phyloP scores from a whole-genome alignment of 176 grass and related monocot species.

The Typha latifolia region DNA sequence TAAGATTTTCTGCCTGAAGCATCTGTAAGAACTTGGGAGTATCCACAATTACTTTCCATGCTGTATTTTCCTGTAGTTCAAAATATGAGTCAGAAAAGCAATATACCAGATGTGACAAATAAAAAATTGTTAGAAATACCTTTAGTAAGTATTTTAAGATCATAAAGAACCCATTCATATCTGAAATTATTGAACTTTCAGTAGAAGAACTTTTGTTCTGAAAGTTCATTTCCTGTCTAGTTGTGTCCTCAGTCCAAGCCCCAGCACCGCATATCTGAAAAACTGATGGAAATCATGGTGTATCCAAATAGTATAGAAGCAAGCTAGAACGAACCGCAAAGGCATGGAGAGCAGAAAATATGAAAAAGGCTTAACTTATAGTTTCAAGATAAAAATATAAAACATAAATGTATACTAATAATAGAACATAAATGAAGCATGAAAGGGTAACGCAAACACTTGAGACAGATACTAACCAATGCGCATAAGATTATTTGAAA shows the following conservation, averaged over 20 bases:
- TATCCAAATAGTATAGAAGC: neutral
- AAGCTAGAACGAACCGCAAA: neutral
- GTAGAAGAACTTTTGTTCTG: neutral
- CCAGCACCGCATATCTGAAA: constrained; percentile 5
- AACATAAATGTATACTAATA: too few relatives aligned
- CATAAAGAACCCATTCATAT: neutral
- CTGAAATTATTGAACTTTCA: neutral
- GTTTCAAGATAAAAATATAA: too few relatives aligned
- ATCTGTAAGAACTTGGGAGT: neutral
- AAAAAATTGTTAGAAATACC: too few relatives aligned
- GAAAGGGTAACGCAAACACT: too few relatives aligned
- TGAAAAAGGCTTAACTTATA: too few relatives aligned
- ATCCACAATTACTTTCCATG: neutral
- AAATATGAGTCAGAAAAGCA: neutral
- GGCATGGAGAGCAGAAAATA: neutral
- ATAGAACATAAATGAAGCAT: too few relatives aligned
- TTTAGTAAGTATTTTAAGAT: too few relatives aligned
- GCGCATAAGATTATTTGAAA: too few relatives aligned
- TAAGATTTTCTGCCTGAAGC: neutral
- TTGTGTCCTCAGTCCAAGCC: neutral
- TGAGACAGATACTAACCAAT: too few relatives aligned
- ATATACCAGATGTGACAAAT: too few relatives aligned
- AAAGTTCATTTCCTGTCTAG: neutral
- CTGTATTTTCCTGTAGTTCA: neutral
- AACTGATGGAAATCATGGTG: neutral